Evolutionary conservation across 805 yeast species (phyloP), one percentile per base, ranked within the genome.

Genomic region (Metschnikowia corniflorae): DNA sequence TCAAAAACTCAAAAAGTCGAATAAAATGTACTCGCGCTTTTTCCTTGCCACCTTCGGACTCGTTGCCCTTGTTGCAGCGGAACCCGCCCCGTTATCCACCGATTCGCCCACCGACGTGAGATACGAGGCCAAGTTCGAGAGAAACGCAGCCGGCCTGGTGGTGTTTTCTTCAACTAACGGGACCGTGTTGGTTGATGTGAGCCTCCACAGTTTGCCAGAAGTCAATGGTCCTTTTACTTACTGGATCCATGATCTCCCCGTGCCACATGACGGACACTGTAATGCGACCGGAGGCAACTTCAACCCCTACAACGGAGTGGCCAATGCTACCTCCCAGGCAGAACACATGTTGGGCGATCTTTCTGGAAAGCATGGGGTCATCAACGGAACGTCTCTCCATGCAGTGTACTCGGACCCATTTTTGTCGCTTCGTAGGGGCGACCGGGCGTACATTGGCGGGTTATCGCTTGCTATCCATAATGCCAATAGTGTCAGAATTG

Each of bases 161-260:
- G 39, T 42, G 14, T 66, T 67, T 39, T 40, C 53, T 13, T 50
- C 58, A 22, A 21, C 44, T 20, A 56, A 63, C 40, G 70, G 70
- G 9, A 39, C 61, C 7, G 65, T 65, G 13, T 40, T 41, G 24
- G 64, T 66, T 7, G 37, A 44, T 16, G 65, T 64, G n/a, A 54
- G 62, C 33, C 33, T 66, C 22, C 26, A 45, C 8, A 57, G 54
- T 19, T 60, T 67, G 46, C 71, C 71, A 8, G 22, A 42, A 12
- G 19, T 42, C 3, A 68, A 68, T 16, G 70, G 69, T 13, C 68
- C 70, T 18, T 67, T 64, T 57, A 37, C 52, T 25, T 67, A 67
- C 58, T 70, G 64, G 46, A 54, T 67, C 39, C 70, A 67, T 48
- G 51, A 57, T 35, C 34, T 40, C 22, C 58, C 66, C 10, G 69